These are phyloP conservation scores for Alternaria sp. DNA, from an alignment of 2,329 filamentous ascomycete genomes.

Conservation along the genomic window DNA sequence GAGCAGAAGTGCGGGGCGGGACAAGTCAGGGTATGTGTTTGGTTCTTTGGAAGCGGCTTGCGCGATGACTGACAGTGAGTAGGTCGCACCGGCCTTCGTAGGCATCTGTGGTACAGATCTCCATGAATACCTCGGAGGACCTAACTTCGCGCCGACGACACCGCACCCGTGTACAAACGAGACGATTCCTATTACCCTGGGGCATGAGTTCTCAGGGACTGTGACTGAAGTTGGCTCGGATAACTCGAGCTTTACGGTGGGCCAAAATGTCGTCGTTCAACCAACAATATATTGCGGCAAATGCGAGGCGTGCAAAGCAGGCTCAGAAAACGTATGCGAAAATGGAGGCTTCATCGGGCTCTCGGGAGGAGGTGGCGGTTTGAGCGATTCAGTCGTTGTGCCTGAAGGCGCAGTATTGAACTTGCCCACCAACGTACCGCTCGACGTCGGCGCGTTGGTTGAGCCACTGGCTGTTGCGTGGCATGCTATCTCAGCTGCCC, in stretches of 20 bases:
- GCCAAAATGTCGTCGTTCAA: constrained; percentile 64
- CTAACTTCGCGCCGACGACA: constrained; percentile 56
- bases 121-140: constrained; percentile 60
- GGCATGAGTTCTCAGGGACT: constrained; percentile 69
- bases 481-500: constrained; percentile 64
- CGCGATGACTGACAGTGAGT: neutral
- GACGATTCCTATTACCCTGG: constrained; percentile 64
- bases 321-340: constrained; percentile 64
- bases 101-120: constrained; percentile 62
- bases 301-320: constrained; percentile 62
- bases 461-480: constrained; percentile 69
- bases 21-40: constrained; percentile 54
- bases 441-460: constrained; percentile 64
- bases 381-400: constrained; percentile 62
- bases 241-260: constrained; percentile 57
- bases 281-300: constrained; percentile 65
- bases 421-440: constrained; percentile 59
- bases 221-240: constrained; percentile 64
- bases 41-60: neutral
- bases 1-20: constrained; percentile 56
- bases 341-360: constrained; percentile 61
- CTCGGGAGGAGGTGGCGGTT: constrained; percentile 60
- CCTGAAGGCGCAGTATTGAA: constrained; percentile 57
- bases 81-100: constrained; percentile 56
- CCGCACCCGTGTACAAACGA: constrained; percentile 66